Conservation (phyloP, 768 basidiomycete genomes). For the Nevesoporus exiguus region DNA sequence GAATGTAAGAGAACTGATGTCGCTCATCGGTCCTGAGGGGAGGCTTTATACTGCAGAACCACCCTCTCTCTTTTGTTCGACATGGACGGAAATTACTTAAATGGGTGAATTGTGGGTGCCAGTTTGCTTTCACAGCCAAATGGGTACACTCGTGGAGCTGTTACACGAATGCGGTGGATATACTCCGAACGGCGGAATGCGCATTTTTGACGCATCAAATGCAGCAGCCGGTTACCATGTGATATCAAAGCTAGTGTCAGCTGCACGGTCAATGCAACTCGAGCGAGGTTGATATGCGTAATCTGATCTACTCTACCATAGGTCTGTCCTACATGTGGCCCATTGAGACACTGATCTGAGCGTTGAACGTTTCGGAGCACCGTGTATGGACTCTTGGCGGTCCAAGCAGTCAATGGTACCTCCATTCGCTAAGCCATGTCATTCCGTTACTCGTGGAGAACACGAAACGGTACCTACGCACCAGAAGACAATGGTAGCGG, state of each 20-base stretch:
- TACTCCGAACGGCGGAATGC: neutral
- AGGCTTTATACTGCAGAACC: conserved; percentile 1
- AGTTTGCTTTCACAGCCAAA: neutral
- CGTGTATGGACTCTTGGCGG: neutral
- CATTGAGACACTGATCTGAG: no score
- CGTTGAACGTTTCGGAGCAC: neutral
- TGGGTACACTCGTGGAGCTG: neutral
- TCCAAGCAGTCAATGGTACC: no score
- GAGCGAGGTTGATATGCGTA: no score
- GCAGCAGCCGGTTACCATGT: neutral
- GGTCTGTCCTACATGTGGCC: neutral
- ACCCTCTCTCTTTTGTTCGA: conserved; percentile 1
- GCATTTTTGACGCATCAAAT: neutral
- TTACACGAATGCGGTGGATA: neutral
- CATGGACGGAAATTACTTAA: conserved; percentile 1
- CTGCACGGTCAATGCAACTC: neutral
- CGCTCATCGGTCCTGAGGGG: neutral
- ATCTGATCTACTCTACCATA: neutral
- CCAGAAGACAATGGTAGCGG: neutral
- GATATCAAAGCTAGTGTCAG: neutral
- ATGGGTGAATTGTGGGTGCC: conserved; percentile 3
- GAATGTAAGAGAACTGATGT: neutral
- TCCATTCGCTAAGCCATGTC: neutral
- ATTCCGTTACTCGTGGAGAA: neutral
- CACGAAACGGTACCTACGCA: neutral